phyloP scores from a whole-genome alignment of 2,329 filamentous ascomycete species.

The Xenoacremonium recifei region DNA sequence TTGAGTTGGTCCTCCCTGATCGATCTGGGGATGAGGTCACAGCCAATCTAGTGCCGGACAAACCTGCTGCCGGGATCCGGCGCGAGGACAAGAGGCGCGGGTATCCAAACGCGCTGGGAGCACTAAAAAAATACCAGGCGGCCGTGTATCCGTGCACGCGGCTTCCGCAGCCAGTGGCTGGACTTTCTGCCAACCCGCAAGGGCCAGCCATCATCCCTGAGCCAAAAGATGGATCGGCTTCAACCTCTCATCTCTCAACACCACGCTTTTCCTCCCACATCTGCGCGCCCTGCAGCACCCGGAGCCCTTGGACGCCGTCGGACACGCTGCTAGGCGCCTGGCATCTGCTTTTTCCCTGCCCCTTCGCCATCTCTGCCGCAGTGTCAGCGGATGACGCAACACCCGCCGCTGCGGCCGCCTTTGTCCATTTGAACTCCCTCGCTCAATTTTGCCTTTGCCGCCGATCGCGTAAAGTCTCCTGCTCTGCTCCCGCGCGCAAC shows the following conservation, averaged over 20 bases:
- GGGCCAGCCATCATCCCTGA: background rate
- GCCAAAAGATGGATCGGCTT: constrained; percentile 10
- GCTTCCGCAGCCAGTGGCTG: constrained; percentile 17
- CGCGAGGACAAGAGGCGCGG: background rate
- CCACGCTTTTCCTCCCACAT: constrained; percentile 19
- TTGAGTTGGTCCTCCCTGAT: too few species aligned
- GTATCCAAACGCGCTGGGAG: constrained; percentile 2
- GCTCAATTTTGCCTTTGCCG: constrained; percentile 19
- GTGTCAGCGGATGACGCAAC: constrained; percentile 25
- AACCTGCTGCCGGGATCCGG: background rate
- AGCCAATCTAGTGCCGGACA: too few species aligned
- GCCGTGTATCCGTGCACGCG: constrained; percentile 4
- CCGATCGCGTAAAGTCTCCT: constrained; percentile 40
- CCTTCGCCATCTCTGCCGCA: constrained; percentile 19
- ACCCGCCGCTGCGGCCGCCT: constrained; percentile 8
- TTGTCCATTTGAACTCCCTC: too few species aligned
- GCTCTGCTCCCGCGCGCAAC: constrained; percentile 25
- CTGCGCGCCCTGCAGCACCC: constrained; percentile 14
- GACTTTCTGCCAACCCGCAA: constrained; percentile 10
- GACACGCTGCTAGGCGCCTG: constrained; percentile 13
- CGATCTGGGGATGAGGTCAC: too few species aligned
- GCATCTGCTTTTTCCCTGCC: constrained; percentile 6
- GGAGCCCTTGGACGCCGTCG: constrained; percentile 17
- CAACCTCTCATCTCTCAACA: constrained; percentile 24
- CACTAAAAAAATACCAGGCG: constrained; percentile 6